Conservation (phyloP, 257 asterid species). For the Solanum sejunctum region DNA sequence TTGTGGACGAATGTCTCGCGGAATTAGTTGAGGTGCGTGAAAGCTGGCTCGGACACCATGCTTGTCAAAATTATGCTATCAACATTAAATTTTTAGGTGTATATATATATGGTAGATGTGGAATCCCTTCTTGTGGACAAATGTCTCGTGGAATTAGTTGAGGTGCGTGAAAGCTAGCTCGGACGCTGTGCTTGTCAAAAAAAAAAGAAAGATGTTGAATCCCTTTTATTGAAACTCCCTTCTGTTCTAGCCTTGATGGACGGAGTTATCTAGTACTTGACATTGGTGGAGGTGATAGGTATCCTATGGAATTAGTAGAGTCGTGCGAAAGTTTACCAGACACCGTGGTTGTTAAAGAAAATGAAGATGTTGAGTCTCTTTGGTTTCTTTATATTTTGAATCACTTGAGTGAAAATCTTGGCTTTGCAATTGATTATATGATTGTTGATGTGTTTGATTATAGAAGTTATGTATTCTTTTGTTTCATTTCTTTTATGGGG, state of each 20-base stretch:
- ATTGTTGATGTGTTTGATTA: neutral
- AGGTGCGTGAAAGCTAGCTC: neutral
- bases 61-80: neutral
- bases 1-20: neutral
- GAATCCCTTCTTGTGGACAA: too few relatives aligned
- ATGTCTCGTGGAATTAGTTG: neutral
- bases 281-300: neutral
- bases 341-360: neutral
- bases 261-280: neutral
- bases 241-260: neutral
- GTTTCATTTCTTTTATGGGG: neutral
- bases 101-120: too few relatives aligned
- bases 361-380: neutral
- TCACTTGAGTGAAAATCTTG: neutral
- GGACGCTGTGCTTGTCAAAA: neutral
- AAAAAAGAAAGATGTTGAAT: neutral
- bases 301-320: neutral
- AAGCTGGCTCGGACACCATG: neutral
- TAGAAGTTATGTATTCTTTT: neutral
- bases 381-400: neutral
- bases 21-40: neutral
- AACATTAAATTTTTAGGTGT: too few relatives aligned
- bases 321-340: neutral
- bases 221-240: neutral
- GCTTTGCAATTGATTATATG: neutral